Percentiles rank a stretch among this genome's conserved stretches.
Evolutionary conservation across 2,329 filamentous ascomycete species (phyloP).

Genomic region (Arthrocladium fulminans): DNA sequence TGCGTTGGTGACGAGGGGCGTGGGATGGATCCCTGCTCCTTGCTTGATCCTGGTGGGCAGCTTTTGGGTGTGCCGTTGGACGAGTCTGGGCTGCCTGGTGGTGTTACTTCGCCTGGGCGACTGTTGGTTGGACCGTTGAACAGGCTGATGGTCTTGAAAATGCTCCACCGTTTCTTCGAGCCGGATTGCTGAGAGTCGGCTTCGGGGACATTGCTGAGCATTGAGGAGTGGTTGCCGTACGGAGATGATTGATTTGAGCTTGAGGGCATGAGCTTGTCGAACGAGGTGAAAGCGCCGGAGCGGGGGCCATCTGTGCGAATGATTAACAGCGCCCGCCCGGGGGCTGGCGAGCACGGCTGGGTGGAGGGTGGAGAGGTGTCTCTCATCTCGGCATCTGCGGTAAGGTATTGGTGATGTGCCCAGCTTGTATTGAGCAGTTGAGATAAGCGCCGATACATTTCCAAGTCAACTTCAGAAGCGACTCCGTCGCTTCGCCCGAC

Average conservation of each 20-base stretch:
- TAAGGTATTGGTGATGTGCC: slow-evolving; percentile 70
- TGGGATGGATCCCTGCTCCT: slow-evolving; percentile 5
- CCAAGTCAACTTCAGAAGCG: slow-evolving; percentile 56
- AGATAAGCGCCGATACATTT: slow-evolving; percentile 60
- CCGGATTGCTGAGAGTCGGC: slow-evolving; percentile 21
- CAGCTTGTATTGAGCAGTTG: slow-evolving; percentile 63
- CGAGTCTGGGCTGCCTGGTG: slow-evolving; percentile 27
- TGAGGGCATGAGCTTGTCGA: slow-evolving; percentile 50
- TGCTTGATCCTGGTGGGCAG: neutral
- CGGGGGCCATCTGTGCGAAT: slow-evolving; percentile 66
- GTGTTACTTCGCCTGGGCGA: slow-evolving; percentile 36
- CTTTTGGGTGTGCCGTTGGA: slow-evolving; percentile 14
- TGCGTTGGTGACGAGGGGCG: slow-evolving; percentile 36
- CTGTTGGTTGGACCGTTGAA: slow-evolving; percentile 38
- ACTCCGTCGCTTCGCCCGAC: slow-evolving; percentile 67
- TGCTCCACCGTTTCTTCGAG: slow-evolving; percentile 41
- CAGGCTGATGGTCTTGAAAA: slow-evolving; percentile 38
- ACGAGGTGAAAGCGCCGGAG: slow-evolving; percentile 50
- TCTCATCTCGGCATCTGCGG: slow-evolving; percentile 54
- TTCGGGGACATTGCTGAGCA: slow-evolving; percentile 26
- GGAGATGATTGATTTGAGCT: slow-evolving; percentile 26
- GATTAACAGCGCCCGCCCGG: slow-evolving; percentile 78
- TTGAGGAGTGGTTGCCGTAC: slow-evolving; percentile 30
- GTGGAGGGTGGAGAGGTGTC: slow-evolving; percentile 58
- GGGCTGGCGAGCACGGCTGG: slow-evolving; percentile 73